phyloP scores from a whole-genome alignment of 805 yeast genomes.

The Candida sakaeoensis region DNA sequence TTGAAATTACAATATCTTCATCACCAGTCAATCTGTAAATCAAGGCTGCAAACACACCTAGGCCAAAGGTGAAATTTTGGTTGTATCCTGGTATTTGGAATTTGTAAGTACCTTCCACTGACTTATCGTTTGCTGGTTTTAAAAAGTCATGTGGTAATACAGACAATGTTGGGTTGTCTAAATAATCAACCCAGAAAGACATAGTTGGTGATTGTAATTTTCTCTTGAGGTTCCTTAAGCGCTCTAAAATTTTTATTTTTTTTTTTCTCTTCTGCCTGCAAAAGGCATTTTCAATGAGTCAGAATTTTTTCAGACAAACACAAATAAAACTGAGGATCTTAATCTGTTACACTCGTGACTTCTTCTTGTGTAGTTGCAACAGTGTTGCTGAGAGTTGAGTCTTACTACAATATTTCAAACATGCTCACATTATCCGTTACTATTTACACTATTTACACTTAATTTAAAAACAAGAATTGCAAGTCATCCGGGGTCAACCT shows the following conservation, averaged over 20 bases:
- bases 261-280: not conserved
- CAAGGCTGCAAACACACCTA: constrained; percentile 67
- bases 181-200: constrained; percentile 54
- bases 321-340: too few species aligned
- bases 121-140: constrained; percentile 65
- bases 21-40: constrained; percentile 86
- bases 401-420: not conserved
- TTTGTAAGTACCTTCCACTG: constrained; percentile 55
- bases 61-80: constrained; percentile 45
- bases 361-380: too few species aligned
- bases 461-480: constrained; percentile 89
- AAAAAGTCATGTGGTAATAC: constrained; percentile 85
- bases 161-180: constrained; percentile 81
- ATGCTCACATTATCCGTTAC: not conserved
- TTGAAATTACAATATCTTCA: constrained; percentile 88
- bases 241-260: constrained; percentile 1
- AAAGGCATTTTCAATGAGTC: not conserved
- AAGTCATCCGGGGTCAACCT: constrained; percentile 89
- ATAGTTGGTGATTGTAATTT: constrained; percentile 1
- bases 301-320: too few species aligned
- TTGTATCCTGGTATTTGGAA: constrained; percentile 10
- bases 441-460: constrained; percentile 10
- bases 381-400: too few species aligned
- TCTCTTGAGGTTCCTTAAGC: not conserved
- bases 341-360: too few species aligned